Conservation (phyloP, 345 rosid species). For the Syzygium jambos region DNA sequence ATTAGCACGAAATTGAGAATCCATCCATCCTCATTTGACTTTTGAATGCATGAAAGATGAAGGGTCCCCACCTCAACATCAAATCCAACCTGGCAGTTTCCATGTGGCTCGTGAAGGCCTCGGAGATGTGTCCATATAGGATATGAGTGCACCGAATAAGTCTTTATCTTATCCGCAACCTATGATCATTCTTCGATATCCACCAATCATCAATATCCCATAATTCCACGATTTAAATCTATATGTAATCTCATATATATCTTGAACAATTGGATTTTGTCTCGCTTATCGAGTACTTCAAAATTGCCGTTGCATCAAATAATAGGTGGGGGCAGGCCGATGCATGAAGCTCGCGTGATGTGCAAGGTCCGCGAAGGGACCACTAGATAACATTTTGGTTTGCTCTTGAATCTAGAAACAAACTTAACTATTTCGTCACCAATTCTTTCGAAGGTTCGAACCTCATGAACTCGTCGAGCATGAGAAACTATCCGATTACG, state of each 20-base stretch:
- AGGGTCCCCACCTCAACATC: not conserved
- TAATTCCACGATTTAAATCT: not conserved
- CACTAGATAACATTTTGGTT: too few relatives aligned
- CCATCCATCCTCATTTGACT: not conserved
- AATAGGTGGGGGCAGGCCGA: not conserved
- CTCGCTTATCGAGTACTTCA: not conserved
- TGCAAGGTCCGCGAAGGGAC: not conserved
- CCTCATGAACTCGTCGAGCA: not conserved
- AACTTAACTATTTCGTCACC: not conserved
- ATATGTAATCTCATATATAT: not conserved
- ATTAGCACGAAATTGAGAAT: not conserved
- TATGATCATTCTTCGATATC: not conserved
- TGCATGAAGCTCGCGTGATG: not conserved
- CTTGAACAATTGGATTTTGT: not conserved
- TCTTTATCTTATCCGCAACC: not conserved
- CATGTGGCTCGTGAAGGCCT: not conserved
- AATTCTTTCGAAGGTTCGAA: not conserved
- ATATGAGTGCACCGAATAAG: not conserved
- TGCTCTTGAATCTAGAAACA: too few relatives aligned
- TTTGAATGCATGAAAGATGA: not conserved
- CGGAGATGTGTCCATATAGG: not conserved
- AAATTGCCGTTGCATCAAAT: not conserved
- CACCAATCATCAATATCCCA: not conserved
- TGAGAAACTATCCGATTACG: not conserved
- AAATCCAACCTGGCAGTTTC: not conserved